Evolutionary conservation across 2,329 filamentous ascomycete genomes (phyloP), one percentile per base, ranked within the genome.

Genomic region (Aspergillus sp.): DNA sequence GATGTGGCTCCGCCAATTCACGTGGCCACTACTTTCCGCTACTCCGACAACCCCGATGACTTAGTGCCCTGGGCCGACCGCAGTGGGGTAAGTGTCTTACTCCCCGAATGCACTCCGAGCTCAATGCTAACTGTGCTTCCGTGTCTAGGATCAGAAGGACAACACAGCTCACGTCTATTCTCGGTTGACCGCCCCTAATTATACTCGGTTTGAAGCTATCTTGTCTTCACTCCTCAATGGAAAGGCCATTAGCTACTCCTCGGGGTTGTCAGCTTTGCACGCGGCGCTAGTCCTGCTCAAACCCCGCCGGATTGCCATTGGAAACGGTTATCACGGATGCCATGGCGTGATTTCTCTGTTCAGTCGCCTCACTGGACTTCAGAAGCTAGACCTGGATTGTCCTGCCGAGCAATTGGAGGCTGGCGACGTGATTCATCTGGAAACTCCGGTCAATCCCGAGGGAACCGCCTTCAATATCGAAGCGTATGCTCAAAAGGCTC

Each of bases 371-470:
- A 91, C 89, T 25, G 89, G 90, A 0, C 85, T 96, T 25, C 78
- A 89, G 72, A 84, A 89, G 66, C 82, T 97, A 2, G 84, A 88
- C 21, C 84, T 98, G 13, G 85, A 89, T 69, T 91, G 87, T 70
- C 81, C 87, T 8, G 81, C 84, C 13, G 84, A 86, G 43, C 84
- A 87, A 36, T 82, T 98, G 2, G 83, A 87, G 23, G 79, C 85
- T 3, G 94, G 94, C 2, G 95, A 98, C 74, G 81, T 98, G 3
- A 84, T 99, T 55, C 91, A 97, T 74, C 82, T 98, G 54, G 95
- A 99, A 80, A 98, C 94, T 4, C 95, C 95, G 0, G 82, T 97
- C 41, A 99, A 99, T 76, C 95, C 95, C 0, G 89, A 89, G 1
- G 95, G 95, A 54, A 88, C 89, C 69, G 92, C 92, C 1, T 89